Evolutionary conservation across 768 basidiomycete species (phyloP).

Genomic region (Galerina marginata): DNA sequence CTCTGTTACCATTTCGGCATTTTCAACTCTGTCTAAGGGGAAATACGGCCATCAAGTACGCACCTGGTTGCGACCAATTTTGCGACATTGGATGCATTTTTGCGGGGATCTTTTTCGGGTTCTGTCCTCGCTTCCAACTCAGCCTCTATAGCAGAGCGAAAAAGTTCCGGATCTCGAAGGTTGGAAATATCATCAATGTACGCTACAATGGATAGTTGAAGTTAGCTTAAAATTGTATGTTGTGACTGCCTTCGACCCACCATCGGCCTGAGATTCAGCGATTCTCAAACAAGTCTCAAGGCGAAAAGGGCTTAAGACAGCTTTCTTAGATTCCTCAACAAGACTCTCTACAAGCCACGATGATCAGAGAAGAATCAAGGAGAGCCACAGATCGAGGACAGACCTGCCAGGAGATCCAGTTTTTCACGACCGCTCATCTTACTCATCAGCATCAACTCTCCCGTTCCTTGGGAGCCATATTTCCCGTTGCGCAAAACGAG

Average conservation of each 20-base stretch:
- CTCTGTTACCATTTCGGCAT: conserved; percentile 43
- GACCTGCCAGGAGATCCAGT: conserved; percentile 79
- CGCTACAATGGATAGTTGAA: conserved; percentile 38
- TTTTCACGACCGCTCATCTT: conserved; percentile 81
- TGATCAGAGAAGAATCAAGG: conserved; percentile 7
- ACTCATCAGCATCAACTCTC: conserved; percentile 62
- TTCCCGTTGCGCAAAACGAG: conserved; percentile 78
- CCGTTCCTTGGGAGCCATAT: conserved; percentile 71
- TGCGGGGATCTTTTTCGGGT: conserved; percentile 35
- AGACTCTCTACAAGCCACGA: conserved; percentile 62
- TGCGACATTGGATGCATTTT: conserved; percentile 58
- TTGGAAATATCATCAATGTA: conserved; percentile 73
- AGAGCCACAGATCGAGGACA: conserved; percentile 19
- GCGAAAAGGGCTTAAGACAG: conserved; percentile 67
- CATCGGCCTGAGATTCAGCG: conserved; percentile 74
- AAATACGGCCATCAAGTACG: background rate
- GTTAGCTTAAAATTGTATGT: background rate
- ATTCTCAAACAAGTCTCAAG: conserved; percentile 68
- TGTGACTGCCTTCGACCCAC: conserved; percentile 38
- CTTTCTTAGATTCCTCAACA: conserved; percentile 57
- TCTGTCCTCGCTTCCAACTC: conserved; percentile 62
- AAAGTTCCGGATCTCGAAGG: conserved; percentile 69
- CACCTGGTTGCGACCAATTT: conserved; percentile 66
- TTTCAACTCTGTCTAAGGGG: background rate
- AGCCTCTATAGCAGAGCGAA: conserved; percentile 57